Base-by-base conservation (phyloP, 176 grass and related monocot genomes). In the Cenchrus americanus region DNA sequence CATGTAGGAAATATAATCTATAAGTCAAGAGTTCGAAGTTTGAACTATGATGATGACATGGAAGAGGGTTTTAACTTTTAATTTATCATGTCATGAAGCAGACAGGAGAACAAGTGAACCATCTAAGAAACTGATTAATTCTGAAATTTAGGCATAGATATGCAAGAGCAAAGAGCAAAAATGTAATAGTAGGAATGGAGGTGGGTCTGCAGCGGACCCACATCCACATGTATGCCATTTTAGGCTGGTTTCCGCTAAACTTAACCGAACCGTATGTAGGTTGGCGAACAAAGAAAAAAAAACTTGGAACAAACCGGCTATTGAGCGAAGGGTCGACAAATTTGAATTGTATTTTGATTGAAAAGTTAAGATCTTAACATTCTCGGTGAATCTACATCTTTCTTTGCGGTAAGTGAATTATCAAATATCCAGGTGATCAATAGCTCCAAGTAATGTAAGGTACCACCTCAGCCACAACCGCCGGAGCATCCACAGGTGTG, bases 401-500 rank as follows among this genome's bases (percentile, higher is more conserved):
- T 64, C 15, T n/a, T n/a, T 44, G 6, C 4, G 43, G 22, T 15
- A 72, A 27, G 11, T 61, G 47, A 50, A 63, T 54, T n/a, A 73
- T 62, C 53, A 32, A 68, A 48, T 32, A 66, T 83, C 11, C 27
- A 64, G 11, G 30, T 22, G 22, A 57, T 3, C 15, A 59, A 34
- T 68, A 63, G 13, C 15, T 34, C 41, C 41, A 42, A 80, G 62
- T 22, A 55, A 49, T 59, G 58, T 22, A 81, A 85, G n/a, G 18
- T 80, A 82, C 84, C 46, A 83, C 62, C 46, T 86, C 62, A 60
- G 58, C 55, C 52, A 66, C 63, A 82, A 66, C 69, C 9, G 43
- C 62, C 21, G 80, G 76, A 89, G 87, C 80, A 86, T 86, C 90
- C 54, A 86, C 63, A 78, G 83, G 61, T 5, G 69, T 79, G 54